Base-by-base conservation (phyloP, 768 basidiomycete genomes). In the Suillus subaureus region DNA sequence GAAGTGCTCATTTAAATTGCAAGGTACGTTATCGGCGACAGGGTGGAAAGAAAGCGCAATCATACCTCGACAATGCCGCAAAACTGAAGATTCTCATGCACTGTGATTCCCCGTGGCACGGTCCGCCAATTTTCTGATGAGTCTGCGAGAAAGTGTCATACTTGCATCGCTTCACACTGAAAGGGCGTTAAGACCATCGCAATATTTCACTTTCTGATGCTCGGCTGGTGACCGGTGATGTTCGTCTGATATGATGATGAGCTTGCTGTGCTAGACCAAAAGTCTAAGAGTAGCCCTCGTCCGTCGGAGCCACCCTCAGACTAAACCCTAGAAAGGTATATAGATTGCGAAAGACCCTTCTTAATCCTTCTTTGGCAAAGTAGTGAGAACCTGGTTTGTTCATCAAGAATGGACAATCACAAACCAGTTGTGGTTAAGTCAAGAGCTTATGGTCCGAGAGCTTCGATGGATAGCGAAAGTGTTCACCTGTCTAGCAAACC, bases 401-500 rank as follows among this genome's bases (percentile, higher is more conserved):
- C 16, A 58, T 58, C 39, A 58, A 58, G 37, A 60, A 60, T 60
- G 40, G 58, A 21, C 37, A 60, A 60, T 60, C 18, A 60, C 40
- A 60, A 28, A 42, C 58, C 39, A 40, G 57, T 58, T 18, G 37
- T 21, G 28, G 58, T 60, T 42, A 60, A 26, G 16, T 60, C 40
- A 21, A 42, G 28, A 60, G 8, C 26, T 28, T 12, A 42, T 42
- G 26, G 57, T 40, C 26, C 57, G 39, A 39, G 23, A 40, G 31
- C 33, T 55, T 58, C 37, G 37, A 58, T 58, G 26, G 18, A 40
- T 58, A 18, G 26, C 16, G 21, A 35, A 58, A 12, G 18, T 15
- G 9, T 28, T 28, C 58, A 42, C 40, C 40, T 60, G 58, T 60
- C 57, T 26, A 31, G 40, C 26, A 42, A 60, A 60, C 58, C 58